Percentiles rank a stretch among this genome's conserved stretches.
Evolutionary conservation across 441 rosid species (phyloP).

Genomic region (Rhodomyrtus psidioides): DNA sequence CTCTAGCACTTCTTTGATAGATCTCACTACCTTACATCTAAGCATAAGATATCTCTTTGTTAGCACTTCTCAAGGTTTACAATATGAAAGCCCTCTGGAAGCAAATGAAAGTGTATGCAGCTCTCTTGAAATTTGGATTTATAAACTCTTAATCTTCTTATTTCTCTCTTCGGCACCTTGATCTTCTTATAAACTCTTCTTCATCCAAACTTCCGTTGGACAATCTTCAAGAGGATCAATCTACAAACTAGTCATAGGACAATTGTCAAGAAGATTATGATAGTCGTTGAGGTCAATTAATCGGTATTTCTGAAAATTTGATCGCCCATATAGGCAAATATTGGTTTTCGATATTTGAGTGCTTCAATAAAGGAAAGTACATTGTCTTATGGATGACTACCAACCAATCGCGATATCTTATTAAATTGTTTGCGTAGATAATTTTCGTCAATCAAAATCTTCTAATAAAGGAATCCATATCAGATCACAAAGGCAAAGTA

Average conservation of each 20-base stretch:
- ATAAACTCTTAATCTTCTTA: background rate
- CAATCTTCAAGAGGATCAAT: background rate
- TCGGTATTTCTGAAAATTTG: too few species aligned
- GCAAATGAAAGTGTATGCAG: background rate
- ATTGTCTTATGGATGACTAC: too few species aligned
- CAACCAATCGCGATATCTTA: too few species aligned
- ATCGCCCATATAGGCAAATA: too few species aligned
- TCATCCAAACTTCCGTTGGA: background rate
- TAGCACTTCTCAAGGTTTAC: background rate
- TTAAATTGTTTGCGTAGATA: too few species aligned
- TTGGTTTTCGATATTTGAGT: too few species aligned
- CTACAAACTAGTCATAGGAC: background rate
- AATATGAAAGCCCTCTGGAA: background rate
- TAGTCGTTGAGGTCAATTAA: background rate
- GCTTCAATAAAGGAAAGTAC: too few species aligned
- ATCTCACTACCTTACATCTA: background rate
- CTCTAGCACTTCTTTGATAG: background rate
- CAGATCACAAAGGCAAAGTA: too few species aligned
- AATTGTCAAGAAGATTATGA: background rate
- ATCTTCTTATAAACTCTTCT: background rate
- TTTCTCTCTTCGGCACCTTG: background rate
- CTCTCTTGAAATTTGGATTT: background rate
- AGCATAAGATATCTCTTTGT: background rate
- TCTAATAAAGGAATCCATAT: background rate
- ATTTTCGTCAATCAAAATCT: background rate